Evolutionary conservation across 805 yeast genomes (phyloP).

Genomic region (Suhomyces sp.): DNA sequence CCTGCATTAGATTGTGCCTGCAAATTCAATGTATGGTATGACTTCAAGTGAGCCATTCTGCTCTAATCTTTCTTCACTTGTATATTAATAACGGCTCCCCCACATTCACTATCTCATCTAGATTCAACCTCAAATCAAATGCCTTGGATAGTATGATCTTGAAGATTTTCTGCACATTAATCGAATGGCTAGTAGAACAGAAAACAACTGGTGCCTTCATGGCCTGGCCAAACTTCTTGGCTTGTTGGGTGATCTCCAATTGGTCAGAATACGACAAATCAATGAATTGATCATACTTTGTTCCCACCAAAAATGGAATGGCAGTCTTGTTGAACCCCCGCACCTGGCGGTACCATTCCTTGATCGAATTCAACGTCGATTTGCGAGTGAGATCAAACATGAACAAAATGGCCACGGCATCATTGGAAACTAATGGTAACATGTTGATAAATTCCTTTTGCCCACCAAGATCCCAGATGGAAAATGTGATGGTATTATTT

Average conservation of each 20-base stretch:
- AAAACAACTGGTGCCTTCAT: slow-evolving; percentile 86
- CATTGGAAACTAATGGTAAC: slow-evolving; percentile 90
- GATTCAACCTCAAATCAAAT: slow-evolving; percentile 76
- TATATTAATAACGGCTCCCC: slow-evolving; percentile 93
- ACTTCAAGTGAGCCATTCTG: no score
- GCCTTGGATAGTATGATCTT: slow-evolving; percentile 88
- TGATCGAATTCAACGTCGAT: slow-evolving; percentile 79
- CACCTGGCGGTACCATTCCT: slow-evolving; percentile 94
- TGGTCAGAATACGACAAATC: slow-evolving; percentile 80
- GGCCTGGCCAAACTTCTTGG: slow-evolving; percentile 80
- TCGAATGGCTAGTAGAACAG: slow-evolving; percentile 88
- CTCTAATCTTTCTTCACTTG: slow-evolving; percentile 29
- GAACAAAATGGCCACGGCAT: slow-evolving; percentile 87
- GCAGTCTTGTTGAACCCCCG: slow-evolving; percentile 88
- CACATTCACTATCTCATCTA: slow-evolving; percentile 77
- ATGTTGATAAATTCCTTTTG: slow-evolving; percentile 92
- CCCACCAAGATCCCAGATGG: slow-evolving; percentile 96
- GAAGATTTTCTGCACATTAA: slow-evolving; percentile 91
- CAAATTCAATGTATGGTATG: no score
- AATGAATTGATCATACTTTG: slow-evolving; percentile 86
- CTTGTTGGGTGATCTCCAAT: slow-evolving; percentile 76
- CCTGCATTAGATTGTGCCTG: no score
- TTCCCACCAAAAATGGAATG: slow-evolving; percentile 87
- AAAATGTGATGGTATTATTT: slow-evolving; percentile 83
- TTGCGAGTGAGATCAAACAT: slow-evolving; percentile 87